Percentiles rank a stretch among this genome's conserved stretches.
phyloP scores from a whole-genome alignment of 2,329 filamentous ascomycete species.

The Trichoderma arundinaceum region DNA sequence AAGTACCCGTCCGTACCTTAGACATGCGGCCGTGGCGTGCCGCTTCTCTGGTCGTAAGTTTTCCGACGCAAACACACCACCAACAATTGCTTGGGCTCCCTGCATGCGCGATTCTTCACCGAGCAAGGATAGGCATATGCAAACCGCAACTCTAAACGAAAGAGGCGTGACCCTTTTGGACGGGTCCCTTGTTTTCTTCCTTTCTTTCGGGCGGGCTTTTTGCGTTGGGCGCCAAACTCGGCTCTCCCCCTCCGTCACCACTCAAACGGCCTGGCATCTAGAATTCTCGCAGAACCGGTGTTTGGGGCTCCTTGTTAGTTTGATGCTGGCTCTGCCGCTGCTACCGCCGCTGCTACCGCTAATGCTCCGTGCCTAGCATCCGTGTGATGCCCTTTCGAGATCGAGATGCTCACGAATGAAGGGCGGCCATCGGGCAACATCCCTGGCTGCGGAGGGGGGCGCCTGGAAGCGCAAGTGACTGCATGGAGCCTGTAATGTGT shows the following conservation, averaged over 20 bases:
- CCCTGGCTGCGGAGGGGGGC: neutral
- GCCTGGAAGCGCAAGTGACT: neutral
- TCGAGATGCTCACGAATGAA: conserved; percentile 12
- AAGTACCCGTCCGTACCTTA: neutral
- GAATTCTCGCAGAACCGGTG: neutral
- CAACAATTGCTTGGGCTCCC: neutral
- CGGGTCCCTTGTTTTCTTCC: conserved; percentile 7
- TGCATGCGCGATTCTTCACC: conserved; percentile 10
- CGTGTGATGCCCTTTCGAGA: neutral
- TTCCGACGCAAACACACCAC: conserved; percentile 3
- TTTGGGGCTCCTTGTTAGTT: neutral
- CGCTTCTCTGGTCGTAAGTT: conserved; percentile 4
- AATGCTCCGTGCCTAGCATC: neutral
- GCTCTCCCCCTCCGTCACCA: neutral
- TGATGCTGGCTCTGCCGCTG: conserved; percentile 19
- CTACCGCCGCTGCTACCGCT: neutral
- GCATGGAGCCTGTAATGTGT: neutral
- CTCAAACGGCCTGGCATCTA: neutral
- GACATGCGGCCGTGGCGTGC: conserved; percentile 7
- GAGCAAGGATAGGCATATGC: conserved; percentile 18
- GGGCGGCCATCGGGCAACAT: neutral
- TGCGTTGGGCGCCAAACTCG: conserved; percentile 10
- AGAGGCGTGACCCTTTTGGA: conserved; percentile 24
- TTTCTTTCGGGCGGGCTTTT: neutral
- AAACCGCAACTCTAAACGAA: conserved; percentile 14